Base-by-base conservation (phyloP, 768 basidiomycete species). In the Amanita muscaria region DNA sequence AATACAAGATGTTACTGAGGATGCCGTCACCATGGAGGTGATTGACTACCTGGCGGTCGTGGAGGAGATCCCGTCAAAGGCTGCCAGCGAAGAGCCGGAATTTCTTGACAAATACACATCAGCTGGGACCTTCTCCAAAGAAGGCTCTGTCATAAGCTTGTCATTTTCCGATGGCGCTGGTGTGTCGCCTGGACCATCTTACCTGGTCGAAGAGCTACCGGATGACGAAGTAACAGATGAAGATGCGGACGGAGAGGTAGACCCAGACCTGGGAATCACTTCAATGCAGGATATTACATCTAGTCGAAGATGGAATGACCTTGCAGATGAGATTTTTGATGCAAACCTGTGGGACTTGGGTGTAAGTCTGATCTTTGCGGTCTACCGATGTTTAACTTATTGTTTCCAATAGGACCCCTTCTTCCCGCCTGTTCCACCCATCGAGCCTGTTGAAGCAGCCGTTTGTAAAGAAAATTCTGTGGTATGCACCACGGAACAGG, bases 281-380 rank as follows among this genome's bases (percentile, higher is more conserved):
- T 21, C 33, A 10, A 40, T 29, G 24, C 44, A 36, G 8, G 42
- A 34, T 14, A 15, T 25, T 15, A 15, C 35, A 19, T 33, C 2
- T 29, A 24, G 25, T 36, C 33, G 19, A 18, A 18, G 41, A 18
- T 25, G 31, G 7, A 18, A 40, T 3, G 60, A 61, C 47, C 43
- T 49, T 32, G 56, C 67, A 9, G 65, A 67, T 46, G 69, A 66
- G 52, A 50, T 58, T 7, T 31, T 51, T 23, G 58, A 55, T 4
- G 49, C 40, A 18, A 53, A 53, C 1, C 63, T 67, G 33, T 62
- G 43, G 43, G 18, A 33, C 14, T 27, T 32, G n/a, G 41, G 31
- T 9, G 41, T 34, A 22, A 42, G 41, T 42, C 19, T 14, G 8
- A 8, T 16, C 31, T 15, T 4, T 33, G 27, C 0, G 12, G 14